A percentile compares a stretch with the other conserved stretches of the same genome.
Evolutionary conservation across 352 stramenopile species (phyloP).

Genomic region (Globisporangium cederbergense): DNA sequence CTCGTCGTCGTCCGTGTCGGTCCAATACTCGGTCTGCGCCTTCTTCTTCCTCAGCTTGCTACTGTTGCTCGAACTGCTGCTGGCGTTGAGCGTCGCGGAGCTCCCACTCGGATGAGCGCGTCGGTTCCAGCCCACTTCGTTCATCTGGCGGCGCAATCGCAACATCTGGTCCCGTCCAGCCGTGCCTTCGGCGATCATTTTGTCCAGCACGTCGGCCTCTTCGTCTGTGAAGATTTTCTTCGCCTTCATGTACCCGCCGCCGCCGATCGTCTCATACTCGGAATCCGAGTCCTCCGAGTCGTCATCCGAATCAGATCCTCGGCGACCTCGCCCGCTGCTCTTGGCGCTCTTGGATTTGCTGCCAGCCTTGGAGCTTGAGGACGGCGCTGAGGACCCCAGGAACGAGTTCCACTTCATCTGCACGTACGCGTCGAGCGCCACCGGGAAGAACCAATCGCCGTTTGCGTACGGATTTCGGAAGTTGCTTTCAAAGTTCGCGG

Average conservation of each 20-base stretch:
- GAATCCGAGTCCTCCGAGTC: constrained; percentile 55
- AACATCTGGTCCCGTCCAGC: constrained; percentile 67
- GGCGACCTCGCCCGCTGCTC: not conserved
- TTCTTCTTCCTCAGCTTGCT: constrained; percentile 30
- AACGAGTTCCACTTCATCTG: constrained; percentile 83
- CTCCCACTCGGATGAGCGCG: constrained; percentile 26
- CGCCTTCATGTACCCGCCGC: constrained; percentile 50
- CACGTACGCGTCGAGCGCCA: constrained; percentile 63
- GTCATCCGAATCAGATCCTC: constrained; percentile 28
- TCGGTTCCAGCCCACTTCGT: constrained; percentile 61
- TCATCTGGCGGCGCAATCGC: constrained; percentile 54
- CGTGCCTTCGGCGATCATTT: constrained; percentile 80
- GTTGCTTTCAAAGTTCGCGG: constrained; percentile 42
- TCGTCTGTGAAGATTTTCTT: constrained; percentile 66
- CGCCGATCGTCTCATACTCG: constrained; percentile 37
- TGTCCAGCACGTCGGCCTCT: constrained; percentile 67
- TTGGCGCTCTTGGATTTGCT: constrained; percentile 14
- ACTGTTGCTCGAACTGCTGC: constrained; percentile 13
- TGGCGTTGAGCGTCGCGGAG: not conserved
- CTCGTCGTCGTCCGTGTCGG: constrained; percentile 53
- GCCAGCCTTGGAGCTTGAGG: not conserved
- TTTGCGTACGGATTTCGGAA: constrained; percentile 34
- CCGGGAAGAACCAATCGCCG: constrained; percentile 58
- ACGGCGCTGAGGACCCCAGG: constrained; percentile 26
- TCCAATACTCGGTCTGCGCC: constrained; percentile 27